These are phyloP conservation scores for Babesia divergens DNA, from an alignment of 169 alveolate species.

Conservation along the genomic window DNA sequence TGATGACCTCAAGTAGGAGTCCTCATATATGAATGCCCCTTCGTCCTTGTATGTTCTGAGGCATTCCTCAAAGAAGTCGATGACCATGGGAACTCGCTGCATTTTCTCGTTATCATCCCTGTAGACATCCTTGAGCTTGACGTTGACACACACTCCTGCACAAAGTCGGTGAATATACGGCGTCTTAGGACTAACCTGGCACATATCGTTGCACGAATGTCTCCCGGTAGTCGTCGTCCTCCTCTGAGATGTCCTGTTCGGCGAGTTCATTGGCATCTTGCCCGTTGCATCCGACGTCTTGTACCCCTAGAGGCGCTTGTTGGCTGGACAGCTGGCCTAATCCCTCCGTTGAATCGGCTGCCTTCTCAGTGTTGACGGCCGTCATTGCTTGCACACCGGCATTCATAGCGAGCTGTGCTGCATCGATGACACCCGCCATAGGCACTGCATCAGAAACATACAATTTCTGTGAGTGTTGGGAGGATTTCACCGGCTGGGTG, in stretches of 20 bases:
- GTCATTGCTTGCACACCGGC: background rate
- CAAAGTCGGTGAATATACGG: background rate
- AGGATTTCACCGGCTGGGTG: too few relatives aligned
- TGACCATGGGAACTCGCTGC: constrained; percentile 43
- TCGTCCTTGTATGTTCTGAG: constrained; percentile 70
- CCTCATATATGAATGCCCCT: constrained; percentile 66
- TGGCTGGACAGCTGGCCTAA: too few relatives aligned
- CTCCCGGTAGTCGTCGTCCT: constrained; percentile 33
- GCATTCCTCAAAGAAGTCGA: constrained; percentile 76
- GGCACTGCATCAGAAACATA: too few relatives aligned
- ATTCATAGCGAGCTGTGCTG: background rate
- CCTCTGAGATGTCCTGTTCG: constrained; percentile 68
- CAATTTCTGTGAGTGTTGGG: too few relatives aligned
- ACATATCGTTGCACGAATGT: constrained; percentile 50
- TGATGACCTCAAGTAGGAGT: constrained; percentile 35
- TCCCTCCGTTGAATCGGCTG: too few relatives aligned
- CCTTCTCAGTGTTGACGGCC: too few relatives aligned
- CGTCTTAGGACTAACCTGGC: constrained; percentile 31
- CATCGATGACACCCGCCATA: background rate
- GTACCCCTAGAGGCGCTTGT: too few relatives aligned
- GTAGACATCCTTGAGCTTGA: constrained; percentile 30
- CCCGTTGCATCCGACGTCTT: too few relatives aligned
- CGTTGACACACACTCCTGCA: constrained; percentile 52
- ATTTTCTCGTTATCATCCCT: constrained; percentile 6
- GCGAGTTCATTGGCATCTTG: constrained; percentile 28